Conservation (phyloP, 2,329 filamentous ascomycete genomes). For the Fusarium verrucosum region DNA sequence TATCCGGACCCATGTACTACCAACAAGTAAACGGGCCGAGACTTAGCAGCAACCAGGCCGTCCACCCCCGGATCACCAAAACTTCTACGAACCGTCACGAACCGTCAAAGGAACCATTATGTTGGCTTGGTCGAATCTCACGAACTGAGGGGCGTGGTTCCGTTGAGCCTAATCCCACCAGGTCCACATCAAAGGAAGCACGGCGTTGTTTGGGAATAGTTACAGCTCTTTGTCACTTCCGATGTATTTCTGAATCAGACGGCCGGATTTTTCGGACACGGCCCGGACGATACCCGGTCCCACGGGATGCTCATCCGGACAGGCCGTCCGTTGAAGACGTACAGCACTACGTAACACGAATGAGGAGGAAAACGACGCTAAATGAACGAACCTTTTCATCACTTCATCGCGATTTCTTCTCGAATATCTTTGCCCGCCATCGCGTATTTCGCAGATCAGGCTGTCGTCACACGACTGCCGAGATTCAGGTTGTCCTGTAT, state of each 20-base stretch:
- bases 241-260: background rate
- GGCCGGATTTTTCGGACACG: constrained; percentile 9
- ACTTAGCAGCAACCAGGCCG: constrained; percentile 17
- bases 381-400: background rate
- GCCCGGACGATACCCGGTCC: constrained; percentile 7
- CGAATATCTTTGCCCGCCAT: constrained; percentile 3
- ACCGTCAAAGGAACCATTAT: constrained; percentile 8
- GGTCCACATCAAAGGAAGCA: constrained; percentile 6
- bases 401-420: constrained; percentile 13
- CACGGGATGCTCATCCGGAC: constrained; percentile 9
- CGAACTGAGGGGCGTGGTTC: constrained; percentile 12
- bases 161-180: constrained; percentile 3
- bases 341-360: background rate
- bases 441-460: constrained; percentile 9
- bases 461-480: background rate
- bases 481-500: background rate
- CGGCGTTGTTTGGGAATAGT: constrained; percentile 11
- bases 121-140: constrained; percentile 2
- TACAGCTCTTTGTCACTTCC: background rate
- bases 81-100: background rate
- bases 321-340: background rate
- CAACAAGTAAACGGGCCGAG: constrained; percentile 15
- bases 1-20: background rate
- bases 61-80: constrained; percentile 6
- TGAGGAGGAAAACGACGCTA: background rate